Evolutionary conservation across 129 eudicot species (phyloP).

Genomic region (Chrysanthemum makinoi): DNA sequence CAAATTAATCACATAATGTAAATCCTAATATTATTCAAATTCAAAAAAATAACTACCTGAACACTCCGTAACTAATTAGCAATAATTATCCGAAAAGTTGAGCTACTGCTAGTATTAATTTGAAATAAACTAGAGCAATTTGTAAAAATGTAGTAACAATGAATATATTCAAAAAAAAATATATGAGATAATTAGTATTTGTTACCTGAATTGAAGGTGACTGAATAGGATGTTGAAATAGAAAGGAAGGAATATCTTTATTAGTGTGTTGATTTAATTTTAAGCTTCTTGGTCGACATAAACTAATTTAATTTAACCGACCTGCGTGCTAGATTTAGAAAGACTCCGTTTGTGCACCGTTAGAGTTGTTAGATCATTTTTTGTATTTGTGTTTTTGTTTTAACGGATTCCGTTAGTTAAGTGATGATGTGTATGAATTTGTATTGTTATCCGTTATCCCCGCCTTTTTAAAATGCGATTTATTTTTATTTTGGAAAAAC

Average conservation of each 20-base stretch:
- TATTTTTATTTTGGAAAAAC: too few relatives aligned
- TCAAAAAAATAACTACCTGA: background rate
- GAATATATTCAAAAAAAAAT: too few relatives aligned
- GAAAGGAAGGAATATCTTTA: slow-evolving; percentile 16
- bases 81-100: too few relatives aligned
- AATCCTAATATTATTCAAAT: background rate
- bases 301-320: slow-evolving; percentile 11
- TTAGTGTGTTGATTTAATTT: background rate
- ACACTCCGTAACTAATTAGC: too few relatives aligned
- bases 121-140: too few relatives aligned
- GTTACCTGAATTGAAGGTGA: slow-evolving; percentile 20
- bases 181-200: too few relatives aligned
- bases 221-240: slow-evolving; percentile 6
- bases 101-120: too few relatives aligned
- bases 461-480: too few relatives aligned
- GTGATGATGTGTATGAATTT: background rate
- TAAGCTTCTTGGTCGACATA: background rate
- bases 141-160: too few relatives aligned
- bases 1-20: background rate
- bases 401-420: slow-evolving; percentile 20
- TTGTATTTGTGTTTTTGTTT: background rate
- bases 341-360: slow-evolving; percentile 6
- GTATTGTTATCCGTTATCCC: background rate
- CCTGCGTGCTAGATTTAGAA: slow-evolving; percentile 27
- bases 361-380: background rate